These are phyloP conservation scores for Aspergillus bombycis DNA, from an alignment of 2,329 filamentous ascomycete genomes.

Conservation along the genomic window DNA sequence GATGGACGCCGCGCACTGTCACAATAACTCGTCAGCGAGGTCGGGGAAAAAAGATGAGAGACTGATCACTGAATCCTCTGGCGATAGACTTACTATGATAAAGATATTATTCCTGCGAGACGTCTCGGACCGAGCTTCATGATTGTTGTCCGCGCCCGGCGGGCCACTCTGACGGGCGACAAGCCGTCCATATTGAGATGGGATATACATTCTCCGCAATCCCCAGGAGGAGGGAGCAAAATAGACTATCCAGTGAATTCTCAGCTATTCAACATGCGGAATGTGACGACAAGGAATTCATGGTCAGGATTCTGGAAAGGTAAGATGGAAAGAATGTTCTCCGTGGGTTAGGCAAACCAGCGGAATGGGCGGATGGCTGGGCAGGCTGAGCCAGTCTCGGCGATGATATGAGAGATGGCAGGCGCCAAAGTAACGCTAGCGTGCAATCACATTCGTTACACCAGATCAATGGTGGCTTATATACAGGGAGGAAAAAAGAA, in stretches of 20 bases:
- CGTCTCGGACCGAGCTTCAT: not conserved
- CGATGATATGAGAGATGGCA: constrained; percentile 1
- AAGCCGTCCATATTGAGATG: constrained; percentile 21
- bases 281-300: constrained; percentile 1
- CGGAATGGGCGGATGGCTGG: constrained; percentile 5
- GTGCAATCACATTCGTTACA: not conserved
- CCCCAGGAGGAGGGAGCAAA: constrained; percentile 12
- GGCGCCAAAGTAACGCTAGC: not conserved
- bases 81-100: constrained; percentile 33
- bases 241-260: constrained; percentile 11
- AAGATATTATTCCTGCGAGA: constrained; percentile 28
- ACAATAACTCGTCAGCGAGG: constrained; percentile 9
- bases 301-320: not conserved
- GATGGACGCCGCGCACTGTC: constrained; percentile 32
- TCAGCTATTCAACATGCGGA: constrained; percentile 15
- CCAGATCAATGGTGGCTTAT: not conserved
- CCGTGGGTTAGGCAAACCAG: not conserved
- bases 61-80: not conserved
- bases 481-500: not conserved
- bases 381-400: constrained; percentile 5
- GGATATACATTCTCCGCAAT: constrained; percentile 25
- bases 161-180: constrained; percentile 19
- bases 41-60: not conserved
- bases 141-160: not conserved
- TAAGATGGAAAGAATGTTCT: not conserved